A percentile compares a stretch with the other conserved stretches of the same genome.
These are phyloP conservation scores for Collybia nuda DNA, from an alignment of 768 basidiomycete species.

Conservation along the genomic window DNA sequence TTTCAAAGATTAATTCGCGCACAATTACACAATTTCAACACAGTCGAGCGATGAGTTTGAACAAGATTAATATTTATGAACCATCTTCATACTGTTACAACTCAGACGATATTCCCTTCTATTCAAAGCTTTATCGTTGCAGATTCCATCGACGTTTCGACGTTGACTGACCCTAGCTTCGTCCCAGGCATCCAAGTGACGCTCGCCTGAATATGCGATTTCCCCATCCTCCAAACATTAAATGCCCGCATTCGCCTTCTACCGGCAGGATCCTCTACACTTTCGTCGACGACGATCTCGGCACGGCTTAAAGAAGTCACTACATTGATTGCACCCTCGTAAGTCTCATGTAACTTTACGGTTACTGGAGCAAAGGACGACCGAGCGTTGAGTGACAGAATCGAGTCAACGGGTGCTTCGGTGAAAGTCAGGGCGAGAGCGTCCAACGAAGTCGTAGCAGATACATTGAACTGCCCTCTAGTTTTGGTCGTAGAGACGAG, in stretches of 20 bases:
- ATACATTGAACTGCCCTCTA: conserved; percentile 16
- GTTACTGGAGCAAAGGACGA: conserved; percentile 11
- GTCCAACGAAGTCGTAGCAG: conserved; percentile 7
- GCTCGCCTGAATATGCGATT: neutral
- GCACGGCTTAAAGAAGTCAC: conserved; percentile 8
- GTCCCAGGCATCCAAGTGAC: conserved; percentile 7
- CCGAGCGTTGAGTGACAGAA: conserved; percentile 11
- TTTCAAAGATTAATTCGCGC: too few species aligned
- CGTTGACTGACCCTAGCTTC: neutral
- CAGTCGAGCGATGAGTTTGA: too few species aligned
- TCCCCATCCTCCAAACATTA: neutral
- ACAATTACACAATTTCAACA: too few species aligned
- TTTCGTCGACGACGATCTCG: neutral
- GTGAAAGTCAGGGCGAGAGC: conserved; percentile 8
- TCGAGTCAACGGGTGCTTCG: conserved; percentile 14
- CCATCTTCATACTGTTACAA: too few species aligned
- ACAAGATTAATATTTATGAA: too few species aligned
- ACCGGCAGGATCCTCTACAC: conserved; percentile 16
- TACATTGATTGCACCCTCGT: conserved; percentile 16
- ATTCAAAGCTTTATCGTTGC: too few species aligned
- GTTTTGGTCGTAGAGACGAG: conserved; percentile 4
- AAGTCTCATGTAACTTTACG: conserved; percentile 15
- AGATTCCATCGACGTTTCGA: conserved; percentile 13
- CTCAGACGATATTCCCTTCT: too few species aligned
- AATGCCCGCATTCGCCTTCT: conserved; percentile 13